Conservation (phyloP, 23 red algal species). For the Cyanidiococcus yangmingshanensis region DNA sequence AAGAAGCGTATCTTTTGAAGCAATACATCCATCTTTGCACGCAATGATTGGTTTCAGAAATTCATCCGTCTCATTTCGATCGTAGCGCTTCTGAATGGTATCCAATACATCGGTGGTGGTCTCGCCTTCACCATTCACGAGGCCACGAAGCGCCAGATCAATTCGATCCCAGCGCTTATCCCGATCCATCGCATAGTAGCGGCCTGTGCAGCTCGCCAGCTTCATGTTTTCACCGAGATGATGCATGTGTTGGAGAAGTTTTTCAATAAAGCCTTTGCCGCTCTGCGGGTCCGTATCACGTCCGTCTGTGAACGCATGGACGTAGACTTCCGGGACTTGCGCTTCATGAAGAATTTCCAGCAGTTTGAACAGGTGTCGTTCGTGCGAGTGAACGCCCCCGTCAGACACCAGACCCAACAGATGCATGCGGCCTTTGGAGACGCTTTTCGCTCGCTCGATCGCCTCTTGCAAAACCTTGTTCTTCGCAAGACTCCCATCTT, state of each 20-base stretch:
- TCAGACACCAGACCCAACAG: conserved; percentile 78
- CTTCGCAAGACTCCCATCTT: conserved; percentile 41
- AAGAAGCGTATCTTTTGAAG: conserved; percentile 66
- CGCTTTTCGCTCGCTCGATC: conserved; percentile 32
- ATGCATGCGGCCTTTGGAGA: conserved; percentile 41
- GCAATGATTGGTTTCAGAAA: conserved; percentile 27
- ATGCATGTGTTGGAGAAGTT: conserved; percentile 40
- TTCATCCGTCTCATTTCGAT: conserved; percentile 20
- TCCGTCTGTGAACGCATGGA: conserved; percentile 70
- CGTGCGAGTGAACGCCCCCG: conserved; percentile 79
- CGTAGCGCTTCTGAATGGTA: conserved; percentile 26
- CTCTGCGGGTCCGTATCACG: conserved; percentile 35
- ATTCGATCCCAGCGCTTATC: conserved; percentile 18
- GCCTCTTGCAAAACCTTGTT: conserved; percentile 65
- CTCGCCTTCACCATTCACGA: conserved; percentile 17
- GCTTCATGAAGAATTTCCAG: conserved; percentile 63
- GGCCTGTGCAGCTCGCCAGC: conserved; percentile 42
- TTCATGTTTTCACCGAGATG: conserved; percentile 43
- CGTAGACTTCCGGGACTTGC: conserved; percentile 48
- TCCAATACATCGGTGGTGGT: neutral
- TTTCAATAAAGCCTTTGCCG: conserved; percentile 38
- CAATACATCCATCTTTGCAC: conserved; percentile 23
- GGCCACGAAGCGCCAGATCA: neutral
- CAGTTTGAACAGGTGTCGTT: conserved; percentile 65
- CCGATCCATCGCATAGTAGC: conserved; percentile 24